Conservation (phyloP, 768 basidiomycete species). For the Leccinum incarnatum region DNA sequence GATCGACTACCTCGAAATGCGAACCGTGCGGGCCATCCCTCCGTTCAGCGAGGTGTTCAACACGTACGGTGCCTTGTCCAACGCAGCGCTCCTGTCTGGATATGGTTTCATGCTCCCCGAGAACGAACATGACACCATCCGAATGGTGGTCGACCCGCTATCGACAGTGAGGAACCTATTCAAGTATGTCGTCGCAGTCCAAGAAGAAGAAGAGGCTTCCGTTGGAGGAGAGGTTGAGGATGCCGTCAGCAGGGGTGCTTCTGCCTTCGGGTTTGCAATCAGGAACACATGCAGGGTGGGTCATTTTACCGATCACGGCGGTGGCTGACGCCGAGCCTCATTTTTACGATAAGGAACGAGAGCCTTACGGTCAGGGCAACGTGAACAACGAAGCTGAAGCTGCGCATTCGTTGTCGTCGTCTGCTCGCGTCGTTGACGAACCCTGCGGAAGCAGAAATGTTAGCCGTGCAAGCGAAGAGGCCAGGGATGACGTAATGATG, state of each 20-base stretch:
- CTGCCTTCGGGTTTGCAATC: conserved; percentile 10
- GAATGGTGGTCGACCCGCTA: conserved; percentile 27
- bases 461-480: conserved; percentile 4
- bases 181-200: conserved; percentile 11
- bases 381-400: conserved; percentile 7
- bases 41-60: conserved; percentile 66
- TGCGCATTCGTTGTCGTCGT: conserved; percentile 2
- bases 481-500: conserved; percentile 11
- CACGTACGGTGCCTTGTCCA: conserved; percentile 67
- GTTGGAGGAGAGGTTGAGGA: neutral
- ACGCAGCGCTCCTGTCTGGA: conserved; percentile 61
- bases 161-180: conserved; percentile 14
- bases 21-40: conserved; percentile 50
- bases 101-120: conserved; percentile 77
- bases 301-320: conserved; percentile 23
- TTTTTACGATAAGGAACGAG: conserved; percentile 25
- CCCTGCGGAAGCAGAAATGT: neutral
- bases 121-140: conserved; percentile 64
- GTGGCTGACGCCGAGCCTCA: conserved; percentile 11
- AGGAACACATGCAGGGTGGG: conserved; percentile 29
- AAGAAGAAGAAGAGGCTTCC: conserved; percentile 1
- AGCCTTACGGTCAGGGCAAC: conserved; percentile 18
- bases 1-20: conserved; percentile 63
- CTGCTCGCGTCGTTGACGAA: neutral
- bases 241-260: conserved; percentile 20